phyloP scores from a whole-genome alignment of 1,284 basidiomycete genomes.

The Leccinum griseonigrum region DNA sequence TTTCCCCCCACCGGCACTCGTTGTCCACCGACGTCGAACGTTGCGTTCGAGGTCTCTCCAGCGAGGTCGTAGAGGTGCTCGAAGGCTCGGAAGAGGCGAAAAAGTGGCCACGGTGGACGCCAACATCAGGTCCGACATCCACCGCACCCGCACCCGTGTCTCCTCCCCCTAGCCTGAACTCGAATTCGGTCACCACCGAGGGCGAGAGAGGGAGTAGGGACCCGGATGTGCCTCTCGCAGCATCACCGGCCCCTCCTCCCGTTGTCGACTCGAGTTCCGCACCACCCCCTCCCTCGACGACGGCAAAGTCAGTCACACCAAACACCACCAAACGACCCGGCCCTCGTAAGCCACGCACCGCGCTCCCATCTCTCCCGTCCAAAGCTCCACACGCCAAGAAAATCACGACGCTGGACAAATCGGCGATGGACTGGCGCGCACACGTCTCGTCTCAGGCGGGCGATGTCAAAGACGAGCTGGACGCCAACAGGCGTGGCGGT shows the following conservation, averaged over 20 bases:
- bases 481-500: conserved; percentile 65
- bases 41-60: conserved; percentile 28
- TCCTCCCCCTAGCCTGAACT: neutral
- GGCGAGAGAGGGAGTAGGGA: neutral
- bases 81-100: conserved; percentile 71
- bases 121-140: conserved; percentile 19
- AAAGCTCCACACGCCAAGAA: conserved; percentile 60
- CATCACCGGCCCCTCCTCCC: neutral
- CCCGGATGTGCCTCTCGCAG: neutral
- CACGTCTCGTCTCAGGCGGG: conserved; percentile 51
- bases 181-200: neutral
- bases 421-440: conserved; percentile 76
- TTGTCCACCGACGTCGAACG: neutral
- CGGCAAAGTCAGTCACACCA: neutral
- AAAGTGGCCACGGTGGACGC: conserved; percentile 62
- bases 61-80: conserved; percentile 69
- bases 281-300: conserved; percentile 11
- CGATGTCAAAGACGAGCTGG: conserved; percentile 64
- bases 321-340: conserved; percentile 48
- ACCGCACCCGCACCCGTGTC: neutral
- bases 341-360: conserved; percentile 61
- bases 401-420: conserved; percentile 78
- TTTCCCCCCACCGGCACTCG: neutral
- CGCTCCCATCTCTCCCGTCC: conserved; percentile 46
- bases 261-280: conserved; percentile 11